Evolutionary conservation across 345 rosid genomes (phyloP).

Genomic region (Salix caprea): DNA sequence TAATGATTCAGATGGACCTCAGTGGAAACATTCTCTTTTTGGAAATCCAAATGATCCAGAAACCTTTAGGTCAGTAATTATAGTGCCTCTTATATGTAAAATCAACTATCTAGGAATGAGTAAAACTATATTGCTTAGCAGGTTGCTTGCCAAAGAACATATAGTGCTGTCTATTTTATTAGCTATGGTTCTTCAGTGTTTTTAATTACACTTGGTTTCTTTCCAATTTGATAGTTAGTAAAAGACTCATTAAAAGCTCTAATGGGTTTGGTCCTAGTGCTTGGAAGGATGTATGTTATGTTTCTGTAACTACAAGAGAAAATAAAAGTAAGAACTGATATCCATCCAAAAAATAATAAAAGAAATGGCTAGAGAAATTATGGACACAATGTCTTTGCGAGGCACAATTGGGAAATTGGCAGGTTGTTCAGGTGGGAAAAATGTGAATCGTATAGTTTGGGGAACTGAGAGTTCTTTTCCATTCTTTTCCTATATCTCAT

Average conservation of each 20-base stretch:
- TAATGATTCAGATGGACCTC: conserved; percentile 74
- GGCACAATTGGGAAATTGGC: neutral
- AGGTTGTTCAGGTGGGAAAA: neutral
- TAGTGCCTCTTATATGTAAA: no score
- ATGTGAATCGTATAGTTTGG: neutral
- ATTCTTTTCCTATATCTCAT: neutral
- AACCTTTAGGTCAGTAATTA: conserved; percentile 69
- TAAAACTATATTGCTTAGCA: no score
- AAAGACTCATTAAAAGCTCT: neutral
- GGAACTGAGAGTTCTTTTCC: neutral
- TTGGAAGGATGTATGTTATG: neutral
- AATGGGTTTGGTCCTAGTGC: neutral
- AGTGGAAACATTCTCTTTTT: conserved; percentile 89
- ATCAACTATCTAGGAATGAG: no score
- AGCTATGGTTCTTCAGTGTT: neutral
- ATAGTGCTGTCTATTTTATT: no score
- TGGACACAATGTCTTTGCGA: neutral
- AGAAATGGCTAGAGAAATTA: neutral
- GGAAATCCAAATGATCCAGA: conserved; percentile 95
- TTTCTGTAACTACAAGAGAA: neutral
- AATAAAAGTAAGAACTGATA: neutral
- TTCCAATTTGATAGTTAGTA: neutral
- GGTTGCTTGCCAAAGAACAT: no score
- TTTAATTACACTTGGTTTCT: neutral
- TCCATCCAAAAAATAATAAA: neutral